Evolutionary conservation across 164 flowering plant species (phyloP), one percentile per base, ranked within the genome.

Genomic region (Dillenia suffruticosa): DNA sequence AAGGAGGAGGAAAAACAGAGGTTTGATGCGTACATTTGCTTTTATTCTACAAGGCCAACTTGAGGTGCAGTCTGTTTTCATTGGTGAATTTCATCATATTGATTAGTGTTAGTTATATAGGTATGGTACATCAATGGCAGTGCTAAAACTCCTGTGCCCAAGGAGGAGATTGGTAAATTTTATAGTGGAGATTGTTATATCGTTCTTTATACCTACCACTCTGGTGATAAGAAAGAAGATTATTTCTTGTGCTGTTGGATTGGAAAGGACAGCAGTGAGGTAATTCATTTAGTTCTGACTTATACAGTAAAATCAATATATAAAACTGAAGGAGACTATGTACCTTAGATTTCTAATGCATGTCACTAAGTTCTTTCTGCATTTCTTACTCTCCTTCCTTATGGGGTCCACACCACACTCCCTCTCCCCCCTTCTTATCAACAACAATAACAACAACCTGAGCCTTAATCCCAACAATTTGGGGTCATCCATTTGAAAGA

Each of bases 161-260:
- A 72, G 59, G 93, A 90, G 66, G 97, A 95, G 56, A 69, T 92
- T 63, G 99, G 99, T 51, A 92, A 88, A 83, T 95, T 95, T 72
- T 90, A 88, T 64, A 71, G 92, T 72, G 98, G 99, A 63, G 99
- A 95, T 73, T 92, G 99, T 81, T 95, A 90, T 66, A 85, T 95
- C 70, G 75, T 87, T 66, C 94, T 95, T 60, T 92, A 92, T 74
- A 84, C 99, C 47, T 92, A 92, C 69, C 98, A 92, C 65, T 76
- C 90, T 12, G 84, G 93, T 63, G 99, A 95, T 24, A 85, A 82
- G 84, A 92, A 84, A 64, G 99, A 95, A 72, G 97, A 92, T 49
- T 88, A 87, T 71, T 83, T 81, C 74, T 74, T 95, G 71, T 84
- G 88, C 75, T 88, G 77, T 71, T 95, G 99, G 99, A 71, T 90